These are phyloP conservation scores for Zymoseptoria ardabiliae DNA, from an alignment of 2,329 filamentous ascomycete species.

Conservation along the genomic window DNA sequence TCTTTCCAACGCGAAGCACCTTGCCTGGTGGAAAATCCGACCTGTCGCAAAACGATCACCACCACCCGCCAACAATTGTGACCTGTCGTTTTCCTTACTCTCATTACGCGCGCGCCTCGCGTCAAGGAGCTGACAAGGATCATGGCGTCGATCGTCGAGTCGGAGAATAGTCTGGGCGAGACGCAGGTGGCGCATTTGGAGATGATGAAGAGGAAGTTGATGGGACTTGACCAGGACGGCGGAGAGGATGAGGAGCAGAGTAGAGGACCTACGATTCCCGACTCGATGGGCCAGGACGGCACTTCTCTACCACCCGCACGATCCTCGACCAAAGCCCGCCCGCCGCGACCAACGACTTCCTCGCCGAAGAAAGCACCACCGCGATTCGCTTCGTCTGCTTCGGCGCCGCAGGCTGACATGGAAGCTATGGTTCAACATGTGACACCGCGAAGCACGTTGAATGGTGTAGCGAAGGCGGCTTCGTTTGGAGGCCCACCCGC, in stretches of 20 bases:
- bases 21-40: neutral
- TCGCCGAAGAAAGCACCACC: conserved; percentile 7
- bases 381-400: conserved; percentile 15
- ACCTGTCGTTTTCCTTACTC: neutral
- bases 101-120: neutral
- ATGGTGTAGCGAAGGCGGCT: conserved; percentile 14
- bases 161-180: conserved; percentile 22
- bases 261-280: conserved; percentile 12
- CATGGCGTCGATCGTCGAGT: conserved; percentile 19
- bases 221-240: conserved; percentile 4
- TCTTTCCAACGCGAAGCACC: neutral
- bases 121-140: neutral
- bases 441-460: conserved; percentile 14
- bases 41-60: neutral
- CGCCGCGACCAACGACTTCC: conserved; percentile 5
- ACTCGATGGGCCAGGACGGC: conserved; percentile 4
- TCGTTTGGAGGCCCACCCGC: conserved; percentile 29
- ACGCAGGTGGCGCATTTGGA: conserved; percentile 16
- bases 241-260: neutral
- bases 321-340: neutral
- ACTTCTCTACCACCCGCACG: neutral
- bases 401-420: conserved; percentile 17
- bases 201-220: conserved; percentile 12
- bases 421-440: conserved; percentile 16
- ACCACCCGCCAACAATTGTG: neutral